Conservation (phyloP, 352 stramenopile genomes). For the Pythium rhizo-oryzae region DNA sequence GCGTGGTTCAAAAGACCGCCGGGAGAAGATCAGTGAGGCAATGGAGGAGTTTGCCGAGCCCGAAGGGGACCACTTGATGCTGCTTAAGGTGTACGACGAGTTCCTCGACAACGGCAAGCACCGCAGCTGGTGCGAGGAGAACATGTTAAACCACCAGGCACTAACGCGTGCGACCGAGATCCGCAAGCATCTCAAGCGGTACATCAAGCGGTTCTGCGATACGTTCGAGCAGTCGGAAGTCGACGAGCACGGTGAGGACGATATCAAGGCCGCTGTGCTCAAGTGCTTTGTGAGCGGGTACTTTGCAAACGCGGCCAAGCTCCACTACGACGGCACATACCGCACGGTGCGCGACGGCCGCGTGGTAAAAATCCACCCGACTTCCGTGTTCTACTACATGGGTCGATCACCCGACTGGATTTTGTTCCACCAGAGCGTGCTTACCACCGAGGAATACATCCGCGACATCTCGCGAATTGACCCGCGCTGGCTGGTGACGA, state of each 20-base stretch:
- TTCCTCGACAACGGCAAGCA: slow-evolving; percentile 69
- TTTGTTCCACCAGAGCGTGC: slow-evolving; percentile 98
- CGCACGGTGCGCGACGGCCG: slow-evolving; percentile 71
- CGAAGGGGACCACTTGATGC: slow-evolving; percentile 74
- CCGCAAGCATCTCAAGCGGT: slow-evolving; percentile 66
- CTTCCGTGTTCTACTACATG: slow-evolving; percentile 74
- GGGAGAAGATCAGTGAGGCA: slow-evolving; percentile 62
- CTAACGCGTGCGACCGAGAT: slow-evolving; percentile 69
- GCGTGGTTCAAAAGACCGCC: slow-evolving; percentile 64
- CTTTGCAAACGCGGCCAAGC: slow-evolving; percentile 97
- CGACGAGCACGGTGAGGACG: slow-evolving; percentile 17
- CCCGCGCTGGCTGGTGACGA: slow-evolving; percentile 68
- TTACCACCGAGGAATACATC: slow-evolving; percentile 97
- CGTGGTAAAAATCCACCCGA: slow-evolving; percentile 74
- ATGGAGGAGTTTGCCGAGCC: slow-evolving; percentile 72
- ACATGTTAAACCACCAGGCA: slow-evolving; percentile 61
- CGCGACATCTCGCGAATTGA: slow-evolving; percentile 73
- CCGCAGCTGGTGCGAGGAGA: slow-evolving; percentile 76
- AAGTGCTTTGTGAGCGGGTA: slow-evolving; percentile 76
- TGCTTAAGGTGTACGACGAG: slow-evolving; percentile 68
- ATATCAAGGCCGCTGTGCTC: slow-evolving; percentile 38
- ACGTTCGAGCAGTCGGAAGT: slow-evolving; percentile 14
- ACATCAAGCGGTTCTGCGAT: slow-evolving; percentile 53
- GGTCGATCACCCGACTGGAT: slow-evolving; percentile 96
- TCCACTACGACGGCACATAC: slow-evolving; percentile 89